Base-by-base conservation (phyloP, 2,329 filamentous ascomycete species). In the Ascochyta clinopodiicola region DNA sequence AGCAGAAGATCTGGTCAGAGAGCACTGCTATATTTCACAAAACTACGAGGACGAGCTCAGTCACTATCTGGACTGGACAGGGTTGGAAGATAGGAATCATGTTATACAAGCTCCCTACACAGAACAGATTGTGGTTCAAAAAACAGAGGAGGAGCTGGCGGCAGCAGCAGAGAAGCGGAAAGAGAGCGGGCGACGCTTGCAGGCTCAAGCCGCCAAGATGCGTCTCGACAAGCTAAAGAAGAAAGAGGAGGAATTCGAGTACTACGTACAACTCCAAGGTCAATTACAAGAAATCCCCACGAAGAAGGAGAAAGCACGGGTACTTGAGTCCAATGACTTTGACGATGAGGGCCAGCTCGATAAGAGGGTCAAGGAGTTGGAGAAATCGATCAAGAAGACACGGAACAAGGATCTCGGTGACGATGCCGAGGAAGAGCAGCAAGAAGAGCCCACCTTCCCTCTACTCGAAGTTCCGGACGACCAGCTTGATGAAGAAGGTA, bases 201-300 rank as follows among this genome's bases (percentile, higher is more conserved):
- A 99, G 75, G 92, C 97, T 68, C 95, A 99, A 76, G 95, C 95
- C 0, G 94, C 94, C 9, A 98, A 96, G 77, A 96, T 97, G 92
- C 88, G 95, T 7, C 80, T 99, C 0, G 95, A 99, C 62, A 96
- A 96, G 71, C 81, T 99, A 42, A 91, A 98, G 73, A 90, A 91
- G 70, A 99, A 99, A 76, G 95, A 99, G 77, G 88, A 96, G 71
- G 93, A 98, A 72, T 80, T 98, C 1, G 93, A 96, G 65, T 97
- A 96, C 76, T 97, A 93, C 81, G 92, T 92, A 71, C 86, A 92
- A 56, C 79, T 99, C 4, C 92, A 96, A 69, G 75, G 80, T 31
- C 86, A 86, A 60, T 81, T 97, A 9, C 84, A 82, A 43, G 72
- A 76, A 1, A 86, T 88, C 22, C 93, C 88, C 39, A 99, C 98